Evolutionary conservation across 352 stramenopile genomes (phyloP).

Genomic region (Aphanomyces stellatus): DNA sequence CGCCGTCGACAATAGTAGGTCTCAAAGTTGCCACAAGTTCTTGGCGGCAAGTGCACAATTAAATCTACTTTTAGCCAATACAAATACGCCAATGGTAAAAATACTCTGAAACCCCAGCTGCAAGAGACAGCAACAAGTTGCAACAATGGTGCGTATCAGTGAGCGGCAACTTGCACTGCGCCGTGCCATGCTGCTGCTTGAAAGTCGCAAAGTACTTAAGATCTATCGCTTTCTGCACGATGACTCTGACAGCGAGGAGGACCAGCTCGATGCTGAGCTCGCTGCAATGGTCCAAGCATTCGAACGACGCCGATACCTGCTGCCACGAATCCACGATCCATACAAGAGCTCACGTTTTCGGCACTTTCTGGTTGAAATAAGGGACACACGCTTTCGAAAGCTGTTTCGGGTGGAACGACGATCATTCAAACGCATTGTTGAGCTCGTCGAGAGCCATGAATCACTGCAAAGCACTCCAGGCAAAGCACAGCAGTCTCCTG

Average conservation of each 20-base stretch:
- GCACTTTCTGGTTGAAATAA: not conserved
- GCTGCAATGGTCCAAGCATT: not conserved
- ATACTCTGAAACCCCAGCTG: not conserved
- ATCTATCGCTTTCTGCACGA: not conserved
- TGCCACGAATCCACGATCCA: not conserved
- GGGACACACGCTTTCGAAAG: not conserved
- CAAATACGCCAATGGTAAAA: not conserved
- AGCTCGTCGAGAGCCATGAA: not conserved
- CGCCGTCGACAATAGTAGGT: no score
- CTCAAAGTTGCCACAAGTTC: no score
- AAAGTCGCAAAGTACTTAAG: not conserved
- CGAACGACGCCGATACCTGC: not conserved
- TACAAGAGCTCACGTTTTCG: not conserved
- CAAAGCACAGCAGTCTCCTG: not conserved
- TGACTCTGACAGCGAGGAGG: not conserved
- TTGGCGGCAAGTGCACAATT: not conserved
- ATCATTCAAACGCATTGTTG: not conserved
- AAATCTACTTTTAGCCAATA: not conserved
- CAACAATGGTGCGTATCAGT: not conserved
- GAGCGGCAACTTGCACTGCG: not conserved
- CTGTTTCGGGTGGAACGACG: not conserved
- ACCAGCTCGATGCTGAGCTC: not conserved
- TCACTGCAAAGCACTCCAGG: not conserved
- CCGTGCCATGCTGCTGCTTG: not conserved
- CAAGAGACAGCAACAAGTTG: not conserved